Evolutionary conservation across 208 protist species (phyloP).

Genomic region (Trypanosoma caninum): DNA sequence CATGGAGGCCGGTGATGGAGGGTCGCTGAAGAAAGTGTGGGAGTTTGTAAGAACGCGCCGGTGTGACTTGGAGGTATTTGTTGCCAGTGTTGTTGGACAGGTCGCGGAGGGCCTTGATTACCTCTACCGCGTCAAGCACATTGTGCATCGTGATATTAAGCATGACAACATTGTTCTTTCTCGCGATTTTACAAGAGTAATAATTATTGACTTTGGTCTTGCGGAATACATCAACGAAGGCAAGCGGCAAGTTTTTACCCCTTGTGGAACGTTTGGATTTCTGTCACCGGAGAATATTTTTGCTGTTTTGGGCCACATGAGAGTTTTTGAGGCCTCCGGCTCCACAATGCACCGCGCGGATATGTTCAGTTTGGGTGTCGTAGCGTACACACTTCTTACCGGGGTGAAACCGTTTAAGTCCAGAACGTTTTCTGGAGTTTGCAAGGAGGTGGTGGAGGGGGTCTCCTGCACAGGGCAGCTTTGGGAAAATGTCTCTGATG

Average conservation of each 20-base stretch:
- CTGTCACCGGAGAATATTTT: conserved; percentile 65
- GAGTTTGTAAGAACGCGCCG: conserved; percentile 34
- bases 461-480: conserved; percentile 33
- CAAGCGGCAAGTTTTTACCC: conserved; percentile 25
- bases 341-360: conserved; percentile 58
- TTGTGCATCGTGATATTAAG: conserved; percentile 87
- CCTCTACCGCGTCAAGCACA: conserved; percentile 48
- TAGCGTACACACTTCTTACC: conserved; percentile 57
- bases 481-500: conserved; percentile 44
- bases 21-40: conserved; percentile 43
- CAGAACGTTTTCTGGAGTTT: conserved; percentile 31
- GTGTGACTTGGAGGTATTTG: conserved; percentile 48
- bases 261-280: conserved; percentile 57
- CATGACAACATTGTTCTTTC: conserved; percentile 82
- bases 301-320: conserved; percentile 30
- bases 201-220: conserved; percentile 87
- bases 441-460: conserved; percentile 36
- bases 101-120: conserved; percentile 63
- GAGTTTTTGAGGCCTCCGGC: conserved; percentile 33
- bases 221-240: conserved; percentile 44
- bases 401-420: conserved; percentile 32
- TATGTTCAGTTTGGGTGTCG: conserved; percentile 75
- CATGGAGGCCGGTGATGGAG: conserved; percentile 75
- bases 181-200: conserved; percentile 48
- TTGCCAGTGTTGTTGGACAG: conserved; percentile 51